These are phyloP conservation scores for Pyrus betulifolia DNA, from an alignment of 306 rosid species.

Conservation along the genomic window DNA sequence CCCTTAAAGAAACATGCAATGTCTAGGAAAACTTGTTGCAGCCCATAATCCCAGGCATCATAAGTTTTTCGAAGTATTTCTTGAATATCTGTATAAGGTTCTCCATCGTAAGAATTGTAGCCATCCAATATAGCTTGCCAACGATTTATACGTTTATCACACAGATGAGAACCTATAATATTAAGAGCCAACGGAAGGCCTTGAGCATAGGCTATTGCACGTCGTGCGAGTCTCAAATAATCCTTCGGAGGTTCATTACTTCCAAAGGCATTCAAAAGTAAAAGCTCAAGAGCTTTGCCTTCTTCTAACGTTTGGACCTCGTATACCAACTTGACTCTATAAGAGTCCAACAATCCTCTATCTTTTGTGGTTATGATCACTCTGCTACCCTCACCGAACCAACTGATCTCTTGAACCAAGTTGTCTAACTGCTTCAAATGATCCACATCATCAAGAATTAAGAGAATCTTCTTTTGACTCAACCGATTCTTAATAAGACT, in stretches of 20 bases:
- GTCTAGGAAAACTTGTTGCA: neutral
- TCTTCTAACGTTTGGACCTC: neutral
- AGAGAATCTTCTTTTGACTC: no score
- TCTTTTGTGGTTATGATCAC: no score
- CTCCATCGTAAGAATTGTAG: neutral
- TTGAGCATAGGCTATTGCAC: neutral
- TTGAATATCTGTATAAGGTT: constrained; percentile 20
- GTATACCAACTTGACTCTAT: neutral
- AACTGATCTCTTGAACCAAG: no score
- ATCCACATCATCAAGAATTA: no score
- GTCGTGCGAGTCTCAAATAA: neutral
- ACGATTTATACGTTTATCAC: neutral
- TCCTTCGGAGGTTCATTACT: neutral
- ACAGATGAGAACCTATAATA: no score
- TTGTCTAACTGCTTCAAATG: no score
- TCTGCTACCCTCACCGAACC: no score
- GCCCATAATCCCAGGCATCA: constrained; percentile 13
- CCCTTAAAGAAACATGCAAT: constrained; percentile 29
- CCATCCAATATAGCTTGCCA: constrained; percentile 26
- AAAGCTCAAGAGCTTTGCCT: neutral
- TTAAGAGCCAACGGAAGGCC: no score
- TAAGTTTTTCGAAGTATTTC: constrained; percentile 24
- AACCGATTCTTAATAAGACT: no score
- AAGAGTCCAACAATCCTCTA: no score
- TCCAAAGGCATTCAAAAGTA: neutral